Evolutionary conservation across 192 early-diverging fungal species (phyloP).

Genomic region (Glomus cerebriforme): DNA sequence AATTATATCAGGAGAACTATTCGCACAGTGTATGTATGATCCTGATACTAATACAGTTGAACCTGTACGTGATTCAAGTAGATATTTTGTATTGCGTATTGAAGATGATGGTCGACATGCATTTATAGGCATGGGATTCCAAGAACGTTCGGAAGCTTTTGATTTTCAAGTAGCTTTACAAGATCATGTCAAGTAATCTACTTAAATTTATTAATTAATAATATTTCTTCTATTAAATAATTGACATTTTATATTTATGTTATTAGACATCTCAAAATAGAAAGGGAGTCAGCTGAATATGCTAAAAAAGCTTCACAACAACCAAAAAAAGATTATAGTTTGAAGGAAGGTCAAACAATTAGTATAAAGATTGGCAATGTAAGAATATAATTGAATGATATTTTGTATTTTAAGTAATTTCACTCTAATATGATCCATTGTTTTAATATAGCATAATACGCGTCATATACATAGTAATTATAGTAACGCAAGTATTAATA

Average conservation of each 20-base stretch:
- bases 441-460: not conserved
- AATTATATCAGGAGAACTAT: slow-evolving; percentile 65
- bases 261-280: slow-evolving; percentile 52
- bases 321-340: slow-evolving; percentile 74
- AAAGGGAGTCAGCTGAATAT: slow-evolving; percentile 43
- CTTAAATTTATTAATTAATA: not conserved
- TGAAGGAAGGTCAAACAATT: slow-evolving; percentile 81
- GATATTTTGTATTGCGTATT: slow-evolving; percentile 86
- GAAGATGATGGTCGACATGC: slow-evolving; percentile 76
- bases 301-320: slow-evolving; percentile 38
- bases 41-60: slow-evolving; percentile 69
- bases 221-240: not conserved
- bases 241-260: not conserved
- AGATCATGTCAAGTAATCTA: slow-evolving; percentile 70
- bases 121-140: slow-evolving; percentile 84
- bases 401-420: not conserved
- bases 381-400: not conserved
- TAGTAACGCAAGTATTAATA: not conserved
- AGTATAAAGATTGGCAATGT: slow-evolving; percentile 71
- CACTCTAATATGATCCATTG: not conserved
- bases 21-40: slow-evolving; percentile 78
- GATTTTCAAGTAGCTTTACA: slow-evolving; percentile 91
- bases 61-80: slow-evolving; percentile 77
- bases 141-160: slow-evolving; percentile 79
- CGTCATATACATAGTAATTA: not conserved